These are phyloP conservation scores for Didymella glomerata DNA, from an alignment of 2,329 filamentous ascomycete genomes.

Conservation along the genomic window DNA sequence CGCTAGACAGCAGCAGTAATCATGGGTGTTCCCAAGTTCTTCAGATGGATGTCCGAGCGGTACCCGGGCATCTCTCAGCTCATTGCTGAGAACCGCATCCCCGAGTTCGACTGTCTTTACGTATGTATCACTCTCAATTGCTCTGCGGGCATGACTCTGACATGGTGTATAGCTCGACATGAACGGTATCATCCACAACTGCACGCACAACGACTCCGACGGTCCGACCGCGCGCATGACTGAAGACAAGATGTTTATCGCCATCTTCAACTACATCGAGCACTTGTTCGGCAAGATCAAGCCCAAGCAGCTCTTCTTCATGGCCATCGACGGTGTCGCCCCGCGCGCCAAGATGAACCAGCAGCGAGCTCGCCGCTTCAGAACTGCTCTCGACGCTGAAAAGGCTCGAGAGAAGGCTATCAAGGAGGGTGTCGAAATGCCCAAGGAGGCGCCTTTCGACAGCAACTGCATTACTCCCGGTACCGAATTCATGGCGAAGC, in stretches of 20 bases:
- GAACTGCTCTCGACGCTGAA: constrained; percentile 91
- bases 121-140: constrained; percentile 54
- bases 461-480: constrained; percentile 99
- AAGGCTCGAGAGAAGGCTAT: constrained; percentile 91
- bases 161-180: constrained; percentile 74
- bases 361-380: constrained; percentile 92
- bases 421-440: constrained; percentile 86
- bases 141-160: constrained; percentile 23
- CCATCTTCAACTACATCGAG: constrained; percentile 99
- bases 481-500: constrained; percentile 97
- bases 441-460: constrained; percentile 94
- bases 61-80: constrained; percentile 98
- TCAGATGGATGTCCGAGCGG: constrained; percentile 98
- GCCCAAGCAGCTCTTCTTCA: constrained; percentile 97
- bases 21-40: constrained; percentile 88
- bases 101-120: constrained; percentile 98
- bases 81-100: constrained; percentile 98
- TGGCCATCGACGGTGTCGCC: constrained; percentile 98
- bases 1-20: constrained; percentile 30
- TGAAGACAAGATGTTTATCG: constrained; percentile 99
- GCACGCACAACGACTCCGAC: constrained; percentile 95
- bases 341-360: constrained; percentile 99
- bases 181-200: constrained; percentile 99
- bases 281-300: constrained; percentile 99
- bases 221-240: constrained; percentile 91